A percentile compares a stretch with the other conserved stretches of the same genome.
Conservation (phyloP, 768 basidiomycete species). For the Cystobasidiopsis lactophilus region DNA sequence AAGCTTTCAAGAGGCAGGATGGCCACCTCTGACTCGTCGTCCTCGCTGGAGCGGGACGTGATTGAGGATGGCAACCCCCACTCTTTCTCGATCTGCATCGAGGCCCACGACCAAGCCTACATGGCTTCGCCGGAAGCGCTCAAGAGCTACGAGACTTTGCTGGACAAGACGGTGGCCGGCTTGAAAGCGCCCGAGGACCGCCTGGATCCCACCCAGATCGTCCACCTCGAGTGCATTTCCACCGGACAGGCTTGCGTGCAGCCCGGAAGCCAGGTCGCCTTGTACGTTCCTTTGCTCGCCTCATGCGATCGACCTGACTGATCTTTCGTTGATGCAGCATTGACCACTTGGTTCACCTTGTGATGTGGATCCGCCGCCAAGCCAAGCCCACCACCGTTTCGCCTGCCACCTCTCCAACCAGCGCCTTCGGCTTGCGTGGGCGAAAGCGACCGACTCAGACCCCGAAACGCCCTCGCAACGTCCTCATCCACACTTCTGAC, state of each 20-base stretch:
- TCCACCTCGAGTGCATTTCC: slow-evolving; percentile 19
- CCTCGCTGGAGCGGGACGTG: not conserved
- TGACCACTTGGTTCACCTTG: slow-evolving; percentile 15
- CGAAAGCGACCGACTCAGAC: slow-evolving; percentile 18
- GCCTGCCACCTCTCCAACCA: not conserved
- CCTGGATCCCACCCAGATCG: slow-evolving; percentile 12
- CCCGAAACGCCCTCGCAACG: slow-evolving; percentile 24
- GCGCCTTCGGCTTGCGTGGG: slow-evolving; percentile 1
- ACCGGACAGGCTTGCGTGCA: slow-evolving; percentile 6
- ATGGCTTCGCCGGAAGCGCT: slow-evolving; percentile 49
- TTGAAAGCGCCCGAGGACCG: slow-evolving; percentile 1
- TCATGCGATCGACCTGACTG: not conserved
- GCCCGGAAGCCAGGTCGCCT: not conserved
- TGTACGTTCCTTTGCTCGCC: not conserved
- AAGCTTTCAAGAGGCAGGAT: not conserved
- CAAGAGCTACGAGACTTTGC: slow-evolving; percentile 53
- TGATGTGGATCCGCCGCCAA: slow-evolving; percentile 17
- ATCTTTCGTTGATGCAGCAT: not conserved
- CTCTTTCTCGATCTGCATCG: slow-evolving; percentile 68
- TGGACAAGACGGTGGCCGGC: slow-evolving; percentile 3
- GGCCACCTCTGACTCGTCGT: slow-evolving; percentile 14
- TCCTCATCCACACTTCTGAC: slow-evolving; percentile 61
- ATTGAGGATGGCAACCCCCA: slow-evolving; percentile 26
- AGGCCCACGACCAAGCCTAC: slow-evolving; percentile 61
- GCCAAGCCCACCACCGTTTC: slow-evolving; percentile 4